phyloP scores from a whole-genome alignment of 768 basidiomycete genomes.

The Crassisporium funariophilum region DNA sequence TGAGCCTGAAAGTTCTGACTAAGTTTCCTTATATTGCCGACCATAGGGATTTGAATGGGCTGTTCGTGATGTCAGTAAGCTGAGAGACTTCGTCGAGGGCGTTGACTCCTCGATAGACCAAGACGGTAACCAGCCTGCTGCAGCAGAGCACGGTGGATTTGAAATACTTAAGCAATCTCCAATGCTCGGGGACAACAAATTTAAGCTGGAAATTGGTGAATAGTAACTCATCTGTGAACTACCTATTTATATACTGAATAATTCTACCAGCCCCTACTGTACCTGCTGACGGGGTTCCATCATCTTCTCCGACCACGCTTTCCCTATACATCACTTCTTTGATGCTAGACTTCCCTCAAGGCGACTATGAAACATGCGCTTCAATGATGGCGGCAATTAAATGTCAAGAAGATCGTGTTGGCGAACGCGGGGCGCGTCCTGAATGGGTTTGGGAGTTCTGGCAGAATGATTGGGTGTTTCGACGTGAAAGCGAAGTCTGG shows the following conservation, averaged over 20 bases:
- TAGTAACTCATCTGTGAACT: too few relatives aligned
- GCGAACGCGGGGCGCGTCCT: slow-evolving; percentile 62
- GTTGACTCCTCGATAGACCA: slow-evolving; percentile 26
- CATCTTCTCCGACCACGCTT: slow-evolving; percentile 42
- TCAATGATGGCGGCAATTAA: slow-evolving; percentile 78
- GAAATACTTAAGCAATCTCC: slow-evolving; percentile 68
- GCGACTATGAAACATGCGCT: slow-evolving; percentile 59
- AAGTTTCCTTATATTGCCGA: background rate
- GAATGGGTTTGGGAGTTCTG: slow-evolving; percentile 78
- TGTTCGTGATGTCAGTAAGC: slow-evolving; percentile 55
- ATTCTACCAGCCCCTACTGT: slow-evolving; percentile 25
- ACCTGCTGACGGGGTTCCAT: slow-evolving; percentile 20
- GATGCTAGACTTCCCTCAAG: slow-evolving; percentile 60
- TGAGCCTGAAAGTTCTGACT: background rate
- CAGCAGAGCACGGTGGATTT: slow-evolving; percentile 46
- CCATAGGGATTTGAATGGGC: slow-evolving; percentile 81
- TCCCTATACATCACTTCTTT: slow-evolving; percentile 70
- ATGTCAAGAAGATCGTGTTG: slow-evolving; percentile 58
- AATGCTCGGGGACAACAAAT: slow-evolving; percentile 67
- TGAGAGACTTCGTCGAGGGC: slow-evolving; percentile 61
- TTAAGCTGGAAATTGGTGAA: slow-evolving; percentile 71
- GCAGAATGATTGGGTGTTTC: slow-evolving; percentile 72
- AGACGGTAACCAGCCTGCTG: slow-evolving; percentile 28
- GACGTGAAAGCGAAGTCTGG: slow-evolving; percentile 74
- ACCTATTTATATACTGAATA: too few relatives aligned